phyloP scores from a whole-genome alignment of 441 rosid species.

The Populus trichocarpa region DNA sequence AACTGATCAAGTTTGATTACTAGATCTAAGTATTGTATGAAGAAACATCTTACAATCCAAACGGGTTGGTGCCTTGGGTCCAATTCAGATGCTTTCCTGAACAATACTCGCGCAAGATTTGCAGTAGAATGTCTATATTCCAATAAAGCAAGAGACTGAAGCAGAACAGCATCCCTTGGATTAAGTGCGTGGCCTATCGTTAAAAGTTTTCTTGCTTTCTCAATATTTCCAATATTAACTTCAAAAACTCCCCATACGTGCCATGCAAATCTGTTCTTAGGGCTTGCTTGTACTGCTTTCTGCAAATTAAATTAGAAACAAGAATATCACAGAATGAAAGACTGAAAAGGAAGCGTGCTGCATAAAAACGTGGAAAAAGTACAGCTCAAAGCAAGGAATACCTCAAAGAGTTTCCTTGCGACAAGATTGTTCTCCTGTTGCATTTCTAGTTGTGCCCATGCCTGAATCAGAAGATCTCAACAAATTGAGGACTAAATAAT shows the following conservation, averaged over 20 bases:
- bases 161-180: slow-evolving; percentile 93
- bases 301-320: slow-evolving; percentile 20
- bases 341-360: background rate
- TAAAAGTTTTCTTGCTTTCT: slow-evolving; percentile 75
- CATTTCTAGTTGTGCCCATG: slow-evolving; percentile 94
- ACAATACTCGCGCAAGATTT: slow-evolving; percentile 64
- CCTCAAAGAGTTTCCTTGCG: slow-evolving; percentile 89
- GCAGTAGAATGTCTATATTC: slow-evolving; percentile 83
- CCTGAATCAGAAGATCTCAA: slow-evolving; percentile 40
- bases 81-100: slow-evolving; percentile 76
- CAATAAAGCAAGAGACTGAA: slow-evolving; percentile 85
- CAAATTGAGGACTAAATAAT: slow-evolving; percentile 16
- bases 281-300: slow-evolving; percentile 96
- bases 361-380: background rate
- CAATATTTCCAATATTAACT: slow-evolving; percentile 60
- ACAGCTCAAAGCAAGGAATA: slow-evolving; percentile 21
- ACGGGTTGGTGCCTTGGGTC: slow-evolving; percentile 90
- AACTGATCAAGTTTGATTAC: background rate
- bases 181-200: slow-evolving; percentile 86
- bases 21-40: background rate
- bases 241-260: slow-evolving; percentile 96
- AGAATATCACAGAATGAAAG: background rate
- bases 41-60: slow-evolving; percentile 73
- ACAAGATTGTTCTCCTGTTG: slow-evolving; percentile 69
- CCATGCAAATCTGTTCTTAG: slow-evolving; percentile 95